Percentiles rank a stretch among this genome's conserved stretches.
Conservation (phyloP, 106 monocot species). For the Agapanthus africanus region DNA sequence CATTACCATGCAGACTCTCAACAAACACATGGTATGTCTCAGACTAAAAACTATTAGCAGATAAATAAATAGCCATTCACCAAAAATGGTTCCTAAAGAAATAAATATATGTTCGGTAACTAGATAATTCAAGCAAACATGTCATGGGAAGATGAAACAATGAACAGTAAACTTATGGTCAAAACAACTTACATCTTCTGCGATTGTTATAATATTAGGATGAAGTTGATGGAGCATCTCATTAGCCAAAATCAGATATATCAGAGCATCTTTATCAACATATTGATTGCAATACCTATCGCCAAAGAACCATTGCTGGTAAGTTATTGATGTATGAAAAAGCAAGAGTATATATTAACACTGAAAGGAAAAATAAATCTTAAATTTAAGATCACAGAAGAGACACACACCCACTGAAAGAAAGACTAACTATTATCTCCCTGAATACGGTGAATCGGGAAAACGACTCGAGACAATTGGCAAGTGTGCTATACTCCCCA, state of each 20-base stretch:
- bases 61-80: too few relatives aligned
- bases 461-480: not conserved
- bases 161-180: too few relatives aligned
- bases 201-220: slow-evolving; percentile 87
- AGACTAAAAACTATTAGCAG: not conserved
- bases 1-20: not conserved
- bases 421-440: not conserved
- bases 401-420: not conserved
- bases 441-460: not conserved
- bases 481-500: not conserved
- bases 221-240: slow-evolving; percentile 94
- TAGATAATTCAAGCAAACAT: too few relatives aligned
- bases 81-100: too few relatives aligned
- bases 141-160: too few relatives aligned
- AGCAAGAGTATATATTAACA: not conserved
- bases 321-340: not conserved
- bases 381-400: not conserved
- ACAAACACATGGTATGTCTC: not conserved
- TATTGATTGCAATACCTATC: slow-evolving; percentile 88
- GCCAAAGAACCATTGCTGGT: not conserved
- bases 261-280: slow-evolving; percentile 87
- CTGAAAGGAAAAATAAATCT: too few relatives aligned
- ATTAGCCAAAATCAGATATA: slow-evolving; percentile 87
- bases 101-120: too few relatives aligned
- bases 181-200: slow-evolving; percentile 75